These are phyloP conservation scores for Cryptococcus depauperatus DNA, from an alignment of 1,284 basidiomycete species.

Conservation along the genomic window DNA sequence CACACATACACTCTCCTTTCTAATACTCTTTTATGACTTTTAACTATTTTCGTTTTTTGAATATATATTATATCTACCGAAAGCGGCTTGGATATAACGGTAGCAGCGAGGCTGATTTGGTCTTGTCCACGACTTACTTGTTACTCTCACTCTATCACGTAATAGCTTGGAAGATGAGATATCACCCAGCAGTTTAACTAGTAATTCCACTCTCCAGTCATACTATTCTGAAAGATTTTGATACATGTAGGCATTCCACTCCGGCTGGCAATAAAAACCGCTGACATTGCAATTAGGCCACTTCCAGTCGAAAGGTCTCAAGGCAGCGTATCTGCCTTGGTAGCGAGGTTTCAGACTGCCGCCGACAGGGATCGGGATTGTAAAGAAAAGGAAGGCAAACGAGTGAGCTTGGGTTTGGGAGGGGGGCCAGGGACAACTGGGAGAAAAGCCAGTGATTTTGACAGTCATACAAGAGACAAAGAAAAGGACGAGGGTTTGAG, in stretches of 20 bases:
- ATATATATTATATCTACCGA: too few species aligned
- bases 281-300: slow-evolving; percentile 13
- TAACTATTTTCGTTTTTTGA: too few species aligned
- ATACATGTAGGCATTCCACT: neutral
- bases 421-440: neutral
- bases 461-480: too few species aligned
- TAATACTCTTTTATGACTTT: too few species aligned
- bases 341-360: slow-evolving; percentile 31
- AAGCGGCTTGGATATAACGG: too few species aligned
- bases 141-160: neutral
- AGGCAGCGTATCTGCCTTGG: slow-evolving; percentile 29
- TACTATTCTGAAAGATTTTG: neutral
- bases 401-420: neutral
- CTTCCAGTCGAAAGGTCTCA: slow-evolving; percentile 29
- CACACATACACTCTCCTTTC: too few species aligned
- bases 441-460: neutral
- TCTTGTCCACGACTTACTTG: too few species aligned
- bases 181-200: too few species aligned
- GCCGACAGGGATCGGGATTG: slow-evolving; percentile 22
- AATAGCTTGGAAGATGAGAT: too few species aligned
- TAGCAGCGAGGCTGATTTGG: too few species aligned
- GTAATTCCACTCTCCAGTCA: too few species aligned
- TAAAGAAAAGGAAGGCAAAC: neutral
- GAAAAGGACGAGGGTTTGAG: too few species aligned
- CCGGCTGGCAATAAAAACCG: neutral